Evolutionary conservation across 495 filamentous ascomycete genomes (phyloP), one percentile per base, ranked within the genome.

Genomic region (Podospora didyma): DNA sequence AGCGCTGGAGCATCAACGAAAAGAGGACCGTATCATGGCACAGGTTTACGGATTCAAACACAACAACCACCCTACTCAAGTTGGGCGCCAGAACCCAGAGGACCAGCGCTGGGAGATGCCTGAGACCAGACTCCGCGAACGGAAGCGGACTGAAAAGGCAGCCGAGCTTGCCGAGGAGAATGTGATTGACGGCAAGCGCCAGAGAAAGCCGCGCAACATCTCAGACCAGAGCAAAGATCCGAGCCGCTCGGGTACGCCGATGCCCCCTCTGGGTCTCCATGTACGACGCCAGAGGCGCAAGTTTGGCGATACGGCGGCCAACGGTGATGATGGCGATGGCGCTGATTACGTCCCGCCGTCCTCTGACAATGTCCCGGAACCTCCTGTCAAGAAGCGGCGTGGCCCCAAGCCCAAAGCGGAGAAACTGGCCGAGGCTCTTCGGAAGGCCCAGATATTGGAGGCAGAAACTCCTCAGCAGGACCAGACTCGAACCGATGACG

Each of bases 21-120:
- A 73, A 11, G 69, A 79, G 50, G 77, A 80, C 52, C 69, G 62
- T 46, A 66, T 79, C 42, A 70, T 73, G 72, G 75, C 76, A 2
- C 63, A 68, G 39, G 67, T 62, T 16, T 77, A 77, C 53, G 71
- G 69, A 5, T 80, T 80, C 61, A 75, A 79, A 47, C 73, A 76
- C 55, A 73, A 78, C 41, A 62, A 64, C 2, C 67, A 70, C 19
- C 61, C 68, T 1, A 62, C 66, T 26, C 70, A 61, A 46, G 59
- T 79, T 16, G 76, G 75, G 20, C 60, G 58, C 2, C 77, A 80
- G 42, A 71, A 80, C 41, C 76, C 76, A 0, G 64, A 74, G 14
- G 73, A 72, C 31, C 77, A 80, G 53, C 76, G 73, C 21, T 69
- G 69, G 47, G 76, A 75, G 31, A 62, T 71, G 35, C 63, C 69